Evolutionary conservation across 2,329 filamentous ascomycete species (phyloP), one percentile per base, ranked within the genome.

Genomic region (Cryphonectria parasitica): DNA sequence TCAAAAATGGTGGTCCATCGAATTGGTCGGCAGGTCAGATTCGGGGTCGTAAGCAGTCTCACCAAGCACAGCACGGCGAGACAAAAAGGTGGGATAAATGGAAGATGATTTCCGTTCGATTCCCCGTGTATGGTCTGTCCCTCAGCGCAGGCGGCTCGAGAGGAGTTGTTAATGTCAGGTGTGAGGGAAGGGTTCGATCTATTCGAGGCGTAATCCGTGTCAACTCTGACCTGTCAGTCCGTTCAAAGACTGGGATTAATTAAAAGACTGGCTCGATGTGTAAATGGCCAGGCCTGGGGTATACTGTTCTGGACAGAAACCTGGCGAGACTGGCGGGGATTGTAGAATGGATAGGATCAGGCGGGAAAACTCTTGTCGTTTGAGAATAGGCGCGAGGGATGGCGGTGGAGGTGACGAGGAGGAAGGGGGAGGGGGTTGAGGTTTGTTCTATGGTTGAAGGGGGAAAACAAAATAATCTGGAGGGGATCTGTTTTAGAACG

Each of bases 161-260:
- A 17, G 15, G 25, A 28, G 54, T 11, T 28, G 52, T 2, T 10
- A 56, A 56, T 58, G 28, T 31, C 54, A 19, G 13, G 13, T 31
- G 69, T 39, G 58, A 60, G 45, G 64, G 25, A 56, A 31, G 61
- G 49, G 49, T 19, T 41, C 39, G 49, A 34, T 68, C 45, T 68
- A 64, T 68, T 58, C 61, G 60, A 68, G 69, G 69, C 65, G 69
- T 64, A 41, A 65, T 49, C 69, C 69, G 69, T 70, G 61, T 68
- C 60, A 65, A 49, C 34, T 64, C 49, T 54, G 64, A 70, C 70
- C 64, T 72, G 68, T 72, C 70, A 72, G 69, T 72, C 68, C 70
- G 52, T 62, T 58, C 25, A 49, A 64, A 69, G 70, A 67, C 68
- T 52, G 61, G 13, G 60, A 69, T 67, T 67, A 45, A 67, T 43